phyloP scores from a whole-genome alignment of 108 stramenopile genomes.

The Discostella stelligeroides region DNA sequence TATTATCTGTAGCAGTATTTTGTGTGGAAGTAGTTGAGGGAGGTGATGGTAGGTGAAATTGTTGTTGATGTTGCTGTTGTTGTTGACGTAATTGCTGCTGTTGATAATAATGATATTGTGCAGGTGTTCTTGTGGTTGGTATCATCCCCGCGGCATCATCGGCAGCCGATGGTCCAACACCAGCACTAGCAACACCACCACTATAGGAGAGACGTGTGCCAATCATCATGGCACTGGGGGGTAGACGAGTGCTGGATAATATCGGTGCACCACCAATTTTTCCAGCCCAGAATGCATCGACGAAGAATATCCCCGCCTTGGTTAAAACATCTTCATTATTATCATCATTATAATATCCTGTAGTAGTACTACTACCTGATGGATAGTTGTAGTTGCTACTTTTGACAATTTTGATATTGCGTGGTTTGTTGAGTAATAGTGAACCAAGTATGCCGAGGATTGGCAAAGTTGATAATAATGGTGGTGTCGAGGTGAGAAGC shows the following conservation, averaged over 20 bases:
- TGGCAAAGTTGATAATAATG: not conserved
- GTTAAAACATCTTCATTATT: conserved; percentile 35
- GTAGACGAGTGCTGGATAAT: no score
- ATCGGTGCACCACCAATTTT: conserved; percentile 5
- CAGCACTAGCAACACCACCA: not conserved
- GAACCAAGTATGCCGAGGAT: conserved; percentile 28
- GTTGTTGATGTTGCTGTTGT: not conserved
- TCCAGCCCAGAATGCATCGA: conserved; percentile 87
- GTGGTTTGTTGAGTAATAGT: conserved; percentile 30
- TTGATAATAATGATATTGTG: no score
- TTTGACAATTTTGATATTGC: conserved; percentile 36
- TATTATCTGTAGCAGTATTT: not conserved
- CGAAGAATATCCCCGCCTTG: conserved; percentile 73
- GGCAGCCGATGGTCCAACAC: not conserved
- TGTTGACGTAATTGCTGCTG: no score
- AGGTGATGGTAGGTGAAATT: not conserved
- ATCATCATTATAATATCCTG: not conserved
- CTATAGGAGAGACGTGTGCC: conserved; percentile 20
- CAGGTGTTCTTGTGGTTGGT: not conserved
- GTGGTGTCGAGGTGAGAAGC: conserved; percentile 21
- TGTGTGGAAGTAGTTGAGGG: not conserved
- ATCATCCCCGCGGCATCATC: not conserved
- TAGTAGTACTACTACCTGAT: conserved; percentile 1
- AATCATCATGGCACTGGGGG: not conserved
- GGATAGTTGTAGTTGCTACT: conserved; percentile 7